Conservation (phyloP, 768 basidiomycete genomes). For the Mrakia hoshinonis region DNA sequence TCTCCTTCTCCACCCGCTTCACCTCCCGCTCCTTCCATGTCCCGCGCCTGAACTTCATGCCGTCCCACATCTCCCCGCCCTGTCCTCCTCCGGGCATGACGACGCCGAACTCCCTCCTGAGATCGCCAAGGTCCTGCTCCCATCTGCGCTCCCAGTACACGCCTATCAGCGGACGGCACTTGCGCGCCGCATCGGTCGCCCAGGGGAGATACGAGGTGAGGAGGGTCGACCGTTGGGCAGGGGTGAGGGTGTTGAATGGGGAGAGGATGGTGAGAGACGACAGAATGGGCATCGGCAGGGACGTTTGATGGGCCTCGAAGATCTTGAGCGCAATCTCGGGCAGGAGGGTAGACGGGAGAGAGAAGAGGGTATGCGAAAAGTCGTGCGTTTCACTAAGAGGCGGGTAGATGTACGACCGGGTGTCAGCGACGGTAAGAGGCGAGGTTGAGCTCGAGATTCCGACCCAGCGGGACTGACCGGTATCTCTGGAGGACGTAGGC, state of each 20-base stretch:
- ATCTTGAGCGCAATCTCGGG: slow-evolving; percentile 90
- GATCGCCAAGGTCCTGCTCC: slow-evolving; percentile 69
- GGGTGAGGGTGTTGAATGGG: slow-evolving; percentile 55
- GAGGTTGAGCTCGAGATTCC: not conserved
- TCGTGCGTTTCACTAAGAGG: slow-evolving; percentile 70
- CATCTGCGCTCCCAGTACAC: slow-evolving; percentile 96
- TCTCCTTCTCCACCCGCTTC: slow-evolving; percentile 31
- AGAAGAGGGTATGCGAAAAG: slow-evolving; percentile 86
- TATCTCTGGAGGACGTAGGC: slow-evolving; percentile 98
- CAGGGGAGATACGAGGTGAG: slow-evolving; percentile 81
- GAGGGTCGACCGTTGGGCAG: slow-evolving; percentile 50
- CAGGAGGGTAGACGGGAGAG: slow-evolving; percentile 77
- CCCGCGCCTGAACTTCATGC: slow-evolving; percentile 61
- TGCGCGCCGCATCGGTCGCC: slow-evolving; percentile 76
- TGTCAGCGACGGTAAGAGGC: not conserved
- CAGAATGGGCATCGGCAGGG: slow-evolving; percentile 75
- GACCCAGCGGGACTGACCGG: slow-evolving; percentile 42
- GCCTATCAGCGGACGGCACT: slow-evolving; percentile 65
- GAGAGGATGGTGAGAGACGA: slow-evolving; percentile 59
- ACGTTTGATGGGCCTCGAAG: slow-evolving; percentile 80
- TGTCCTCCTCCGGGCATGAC: slow-evolving; percentile 48
- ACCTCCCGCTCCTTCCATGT: slow-evolving; percentile 58
- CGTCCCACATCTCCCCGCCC: slow-evolving; percentile 54
- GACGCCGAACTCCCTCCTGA: slow-evolving; percentile 77
- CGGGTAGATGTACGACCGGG: no score